Evolutionary conservation across 2,329 filamentous ascomycete species (phyloP).

Genomic region (Botrytis galanthina): DNA sequence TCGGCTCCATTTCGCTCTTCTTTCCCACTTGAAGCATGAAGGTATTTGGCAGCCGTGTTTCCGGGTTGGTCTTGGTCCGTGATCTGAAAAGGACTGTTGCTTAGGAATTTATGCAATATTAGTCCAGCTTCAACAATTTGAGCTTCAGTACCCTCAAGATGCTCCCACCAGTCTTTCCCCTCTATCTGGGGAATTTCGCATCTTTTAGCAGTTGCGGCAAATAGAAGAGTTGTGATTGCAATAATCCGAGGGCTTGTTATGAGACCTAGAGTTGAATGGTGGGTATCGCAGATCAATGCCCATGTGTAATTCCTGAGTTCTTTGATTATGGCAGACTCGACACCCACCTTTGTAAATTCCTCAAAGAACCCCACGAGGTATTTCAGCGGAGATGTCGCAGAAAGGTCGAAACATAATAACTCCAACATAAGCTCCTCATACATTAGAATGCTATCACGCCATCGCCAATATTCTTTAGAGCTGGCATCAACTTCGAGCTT

Average conservation of each 20-base stretch:
- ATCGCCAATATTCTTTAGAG: constrained; percentile 97
- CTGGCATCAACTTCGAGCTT: constrained; percentile 92
- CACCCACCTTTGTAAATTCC: constrained; percentile 70
- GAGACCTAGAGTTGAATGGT: constrained; percentile 79
- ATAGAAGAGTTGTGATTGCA: constrained; percentile 82
- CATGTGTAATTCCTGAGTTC: constrained; percentile 80
- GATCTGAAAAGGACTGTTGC: constrained; percentile 53
- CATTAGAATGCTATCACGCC: constrained; percentile 89
- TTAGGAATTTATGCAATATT: constrained; percentile 68
- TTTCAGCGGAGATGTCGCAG: constrained; percentile 84
- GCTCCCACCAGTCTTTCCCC: constrained; percentile 84
- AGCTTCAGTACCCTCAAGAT: constrained; percentile 66
- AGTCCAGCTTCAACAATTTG: constrained; percentile 73
- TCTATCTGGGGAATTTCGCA: constrained; percentile 70
- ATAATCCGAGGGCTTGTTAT: constrained; percentile 77
- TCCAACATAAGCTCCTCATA: constrained; percentile 94
- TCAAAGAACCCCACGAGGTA: constrained; percentile 78
- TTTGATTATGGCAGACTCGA: constrained; percentile 51
- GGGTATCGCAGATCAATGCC: constrained; percentile 91
- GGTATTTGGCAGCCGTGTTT: constrained; percentile 17
- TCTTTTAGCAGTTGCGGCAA: constrained; percentile 72
- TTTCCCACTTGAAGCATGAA: constrained; percentile 17
- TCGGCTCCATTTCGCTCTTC: not conserved
- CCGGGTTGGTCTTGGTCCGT: constrained; percentile 12
- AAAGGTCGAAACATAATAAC: constrained; percentile 87